These are phyloP conservation scores for Kandelia obovata DNA, from an alignment of 345 rosid genomes.

Conservation along the genomic window DNA sequence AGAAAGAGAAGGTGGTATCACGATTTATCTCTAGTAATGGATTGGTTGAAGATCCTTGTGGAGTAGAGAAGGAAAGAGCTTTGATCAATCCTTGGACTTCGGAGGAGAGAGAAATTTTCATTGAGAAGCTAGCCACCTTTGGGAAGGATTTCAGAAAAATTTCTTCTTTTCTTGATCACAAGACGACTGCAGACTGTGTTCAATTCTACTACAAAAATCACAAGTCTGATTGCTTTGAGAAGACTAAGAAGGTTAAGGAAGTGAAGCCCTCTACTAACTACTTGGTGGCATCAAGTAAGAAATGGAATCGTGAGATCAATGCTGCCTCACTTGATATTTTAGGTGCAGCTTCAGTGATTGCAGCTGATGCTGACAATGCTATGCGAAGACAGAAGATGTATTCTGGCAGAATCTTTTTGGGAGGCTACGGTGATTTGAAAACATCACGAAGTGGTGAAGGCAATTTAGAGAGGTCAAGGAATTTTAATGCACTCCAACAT, in stretches of 20 bases:
- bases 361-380: conserved; percentile 57
- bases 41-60: conserved; percentile 86
- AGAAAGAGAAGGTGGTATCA: conserved; percentile 55
- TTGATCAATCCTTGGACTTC: conserved; percentile 85
- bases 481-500: conserved; percentile 42
- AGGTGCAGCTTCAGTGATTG: conserved; percentile 72
- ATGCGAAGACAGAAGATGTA: conserved; percentile 32
- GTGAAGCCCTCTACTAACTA: conserved; percentile 55
- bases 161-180: conserved; percentile 79
- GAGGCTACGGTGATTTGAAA: conserved; percentile 44
- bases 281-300: conserved; percentile 61
- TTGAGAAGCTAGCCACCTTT: conserved; percentile 59
- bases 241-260: conserved; percentile 69
- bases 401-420: conserved; percentile 42
- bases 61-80: conserved; percentile 77
- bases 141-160: conserved; percentile 89
- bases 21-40: conserved; percentile 76
- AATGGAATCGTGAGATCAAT: conserved; percentile 63
- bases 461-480: conserved; percentile 45
- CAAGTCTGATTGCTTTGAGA: conserved; percentile 86
- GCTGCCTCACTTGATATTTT: conserved; percentile 72
- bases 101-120: conserved; percentile 75
- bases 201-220: conserved; percentile 97
- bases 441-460: conserved; percentile 38
- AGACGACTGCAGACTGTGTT: conserved; percentile 93